Base-by-base conservation (phyloP, 176 grass and related monocot species). In the Stipa capillata region DNA sequence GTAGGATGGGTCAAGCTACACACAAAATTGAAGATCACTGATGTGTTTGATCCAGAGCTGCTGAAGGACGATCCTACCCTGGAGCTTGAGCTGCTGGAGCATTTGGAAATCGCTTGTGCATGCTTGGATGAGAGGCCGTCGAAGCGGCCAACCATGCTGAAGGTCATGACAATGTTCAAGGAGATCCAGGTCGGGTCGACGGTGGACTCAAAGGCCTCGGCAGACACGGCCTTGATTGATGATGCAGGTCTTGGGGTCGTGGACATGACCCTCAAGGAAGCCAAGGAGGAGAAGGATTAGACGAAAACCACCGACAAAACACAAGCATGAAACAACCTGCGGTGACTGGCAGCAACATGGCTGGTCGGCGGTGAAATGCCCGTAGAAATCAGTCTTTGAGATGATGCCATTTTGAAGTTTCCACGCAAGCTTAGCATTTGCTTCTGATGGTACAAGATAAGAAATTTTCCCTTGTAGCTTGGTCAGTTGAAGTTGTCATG, bases 151-250 rank as follows among this genome's bases (percentile, higher is more conserved):
- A 99, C 90, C 1, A 99, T 99, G 92, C 31, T 99, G n/a, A 95
- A 89, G 86, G 92, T 99, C 8, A 95, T 99, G 92, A 49, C 88
- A 41, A 99, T 99, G 96, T 99, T 99, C 81, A 95, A 99, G 87
- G 92, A 95, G 78, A 95, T 95, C 64, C 96, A 99, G 73, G 88
- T 84, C 0, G 92, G 92, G 16, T 93, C 90, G 8, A 85, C 76
- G 3, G 88, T 89, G 8, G 96, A 99, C 62, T 92, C 95, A 0
- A 91, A 85, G 69, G 77, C 74, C 8, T 69, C 87, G 6, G 65
- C 63, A 3, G 51, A 82, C n/a, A 65, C 77, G 1, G 77, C 62
- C 1, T 78, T 78, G 2, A 74, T 79, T 13, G 83, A 91, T 48
- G 88, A 87, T 3, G 77, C 62, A 7, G 82, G 83, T 34, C 93